Evolutionary conservation across 2,329 filamentous ascomycete genomes (phyloP), one percentile per base, ranked within the genome.

Genomic region (Falciphora oryzae): DNA sequence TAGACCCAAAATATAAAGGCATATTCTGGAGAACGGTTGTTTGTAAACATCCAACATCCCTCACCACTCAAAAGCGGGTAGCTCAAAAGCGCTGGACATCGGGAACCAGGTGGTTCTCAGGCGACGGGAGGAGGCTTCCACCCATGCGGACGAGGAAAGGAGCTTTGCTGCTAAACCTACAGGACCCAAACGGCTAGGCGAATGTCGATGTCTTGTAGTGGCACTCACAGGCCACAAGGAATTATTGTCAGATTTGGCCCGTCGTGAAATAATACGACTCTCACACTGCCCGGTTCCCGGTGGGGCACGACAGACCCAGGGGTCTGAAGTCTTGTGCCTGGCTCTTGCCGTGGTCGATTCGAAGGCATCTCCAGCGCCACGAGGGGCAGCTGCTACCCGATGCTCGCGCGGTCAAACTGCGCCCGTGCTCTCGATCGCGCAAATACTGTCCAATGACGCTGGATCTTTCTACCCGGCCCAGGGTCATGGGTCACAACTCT

Each of bases 1-100:
- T 68, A 67, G 62, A 59, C 57, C 27, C 57, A 63, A 56, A 63
- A 63, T 63, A 63, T 63, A 63, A 32, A 59, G 56, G 62, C 31
- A 63, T 25, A 28, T 29, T 63, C 28, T 53, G 44, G 44, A 50
- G 38, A 22, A 53, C 44, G 44, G 22, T 53, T 4, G 7, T 53
- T 53, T 53, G 22, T 53, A 25, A 53, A 50, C 5, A 18, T 50
- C 38, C 38, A 50, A 6, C 38, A 5, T 22, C 6, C 7, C 22
- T 25, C 44, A 10, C 8, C 18, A n/a, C 44, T 25, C 44, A 22
- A 25, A 22, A 22, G 22, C 44, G 44, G n/a, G n/a, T 7, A 25
- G 44, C 3, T 22, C 44, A 53, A 7, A 10, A 53, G 6, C 10
- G 44, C 44, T 53, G 44, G 38, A 10, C 8, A n/a, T 50, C 7